Conservation (phyloP, 306 rosid genomes). For the Cyclanthera cordifolia region DNA sequence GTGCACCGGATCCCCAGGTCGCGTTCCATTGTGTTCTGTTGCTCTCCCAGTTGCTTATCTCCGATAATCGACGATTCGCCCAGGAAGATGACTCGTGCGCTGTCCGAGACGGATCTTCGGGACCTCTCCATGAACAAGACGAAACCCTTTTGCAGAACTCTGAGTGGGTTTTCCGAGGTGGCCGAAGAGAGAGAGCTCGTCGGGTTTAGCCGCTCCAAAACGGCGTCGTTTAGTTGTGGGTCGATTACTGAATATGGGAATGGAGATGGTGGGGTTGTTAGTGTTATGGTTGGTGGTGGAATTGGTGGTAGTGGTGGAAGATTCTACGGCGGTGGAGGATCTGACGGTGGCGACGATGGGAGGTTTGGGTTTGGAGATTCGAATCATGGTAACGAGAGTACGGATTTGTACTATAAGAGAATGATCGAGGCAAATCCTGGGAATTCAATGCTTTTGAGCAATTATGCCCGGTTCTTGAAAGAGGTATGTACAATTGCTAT, state of each 20-base stretch:
- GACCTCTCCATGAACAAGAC: slow-evolving; percentile 21
- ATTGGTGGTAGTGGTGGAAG: slow-evolving; percentile 26
- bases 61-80: slow-evolving; percentile 17
- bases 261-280: slow-evolving; percentile 13
- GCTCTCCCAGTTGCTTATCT: slow-evolving; percentile 20
- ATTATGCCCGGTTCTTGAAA: slow-evolving; percentile 69
- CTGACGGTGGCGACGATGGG: slow-evolving; percentile 42
- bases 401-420: slow-evolving; percentile 47
- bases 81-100: slow-evolving; percentile 27
- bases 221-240: slow-evolving; percentile 26
- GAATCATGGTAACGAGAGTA: slow-evolving; percentile 29
- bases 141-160: slow-evolving; percentile 19
- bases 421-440: slow-evolving; percentile 69
- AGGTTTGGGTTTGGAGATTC: slow-evolving; percentile 42
- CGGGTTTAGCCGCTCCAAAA: slow-evolving; percentile 20
- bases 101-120: slow-evolving; percentile 39
- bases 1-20: slow-evolving; percentile 23
- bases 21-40: slow-evolving; percentile 27
- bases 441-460: slow-evolving; percentile 56
- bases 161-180: slow-evolving; percentile 19
- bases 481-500: slow-evolving; percentile 31
- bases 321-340: slow-evolving; percentile 30
- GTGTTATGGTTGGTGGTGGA: slow-evolving; percentile 38
- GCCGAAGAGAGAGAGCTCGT: slow-evolving; percentile 23
- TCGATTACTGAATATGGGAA: slow-evolving; percentile 12